A percentile compares a stretch with the other conserved stretches of the same genome.
Evolutionary conservation across 345 rosid genomes (phyloP).

Genomic region (Arabis alpina): DNA sequence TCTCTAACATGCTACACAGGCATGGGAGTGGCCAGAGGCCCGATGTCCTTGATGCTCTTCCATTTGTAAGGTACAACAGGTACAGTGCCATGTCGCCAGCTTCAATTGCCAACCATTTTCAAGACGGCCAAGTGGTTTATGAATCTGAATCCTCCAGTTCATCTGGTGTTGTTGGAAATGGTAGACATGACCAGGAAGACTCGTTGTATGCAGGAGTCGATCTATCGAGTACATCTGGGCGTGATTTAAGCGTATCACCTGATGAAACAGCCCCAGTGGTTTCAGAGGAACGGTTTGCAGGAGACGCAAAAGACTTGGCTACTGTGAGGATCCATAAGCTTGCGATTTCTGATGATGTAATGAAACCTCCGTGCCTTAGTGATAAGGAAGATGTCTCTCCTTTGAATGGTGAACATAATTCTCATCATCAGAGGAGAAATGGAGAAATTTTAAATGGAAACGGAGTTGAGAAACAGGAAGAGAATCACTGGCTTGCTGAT

Average conservation of each 20-base stretch:
- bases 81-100: conserved; percentile 39
- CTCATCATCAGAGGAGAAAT: conserved; percentile 50
- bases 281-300: conserved; percentile 53
- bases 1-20: conserved; percentile 71
- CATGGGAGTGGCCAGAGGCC: conserved; percentile 86
- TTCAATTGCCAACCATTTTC: conserved; percentile 47
- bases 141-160: conserved; percentile 41
- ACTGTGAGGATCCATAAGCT: conserved; percentile 50
- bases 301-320: conserved; percentile 64
- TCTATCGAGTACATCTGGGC: conserved; percentile 22
- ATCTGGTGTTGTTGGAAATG: conserved; percentile 40
- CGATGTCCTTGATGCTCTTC: conserved; percentile 67
- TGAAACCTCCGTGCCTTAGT: conserved; percentile 41
- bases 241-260: conserved; percentile 23
- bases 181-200: conserved; percentile 44
- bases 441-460: conserved; percentile 54
- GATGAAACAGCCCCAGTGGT: conserved; percentile 36
- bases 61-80: conserved; percentile 48
- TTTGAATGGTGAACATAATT: conserved; percentile 44
- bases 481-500: conserved; percentile 35
- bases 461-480: conserved; percentile 42
- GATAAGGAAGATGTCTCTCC: conserved; percentile 40
- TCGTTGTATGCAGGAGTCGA: conserved; percentile 13
- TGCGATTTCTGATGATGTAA: conserved; percentile 42
- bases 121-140: conserved; percentile 50